Conservation (phyloP, 805 yeast species). For the Candida wancherniae region DNA sequence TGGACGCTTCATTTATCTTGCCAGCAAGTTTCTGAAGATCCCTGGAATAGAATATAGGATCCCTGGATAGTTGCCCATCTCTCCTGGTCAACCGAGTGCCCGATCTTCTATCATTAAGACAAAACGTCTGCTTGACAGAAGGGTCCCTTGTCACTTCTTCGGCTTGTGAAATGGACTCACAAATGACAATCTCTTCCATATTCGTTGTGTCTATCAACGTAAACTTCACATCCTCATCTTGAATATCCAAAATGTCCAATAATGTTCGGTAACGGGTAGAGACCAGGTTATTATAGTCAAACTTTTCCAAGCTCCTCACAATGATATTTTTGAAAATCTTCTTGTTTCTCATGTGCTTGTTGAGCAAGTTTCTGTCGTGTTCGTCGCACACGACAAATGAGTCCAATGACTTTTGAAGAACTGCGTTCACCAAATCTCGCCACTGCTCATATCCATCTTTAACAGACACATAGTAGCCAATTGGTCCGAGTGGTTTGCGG, state of each 20-base stretch:
- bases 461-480: conserved; percentile 59
- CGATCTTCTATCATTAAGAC: conserved; percentile 40
- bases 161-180: conserved; percentile 49
- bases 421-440: conserved; percentile 56
- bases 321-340: conserved; percentile 38
- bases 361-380: conserved; percentile 46
- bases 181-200: conserved; percentile 56
- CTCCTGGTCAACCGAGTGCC: conserved; percentile 37
- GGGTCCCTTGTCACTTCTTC: conserved; percentile 29
- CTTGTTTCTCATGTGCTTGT: conserved; percentile 30
- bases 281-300: conserved; percentile 38
- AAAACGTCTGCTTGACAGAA: conserved; percentile 36
- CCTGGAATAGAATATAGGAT: conserved; percentile 46
- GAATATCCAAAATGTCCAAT: conserved; percentile 56
- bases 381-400: conserved; percentile 65
- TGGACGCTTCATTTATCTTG: conserved; percentile 13
- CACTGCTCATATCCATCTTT: conserved; percentile 52
- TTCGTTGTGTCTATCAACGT: conserved; percentile 58
- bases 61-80: conserved; percentile 44
- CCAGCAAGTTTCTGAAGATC: conserved; percentile 28
- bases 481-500: conserved; percentile 69
- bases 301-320: conserved; percentile 52
- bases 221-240: conserved; percentile 51
- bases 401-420: conserved; percentile 45
- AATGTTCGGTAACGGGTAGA: conserved; percentile 32